phyloP scores from a whole-genome alignment of 805 yeast species.

The Nematodospora valgi region DNA sequence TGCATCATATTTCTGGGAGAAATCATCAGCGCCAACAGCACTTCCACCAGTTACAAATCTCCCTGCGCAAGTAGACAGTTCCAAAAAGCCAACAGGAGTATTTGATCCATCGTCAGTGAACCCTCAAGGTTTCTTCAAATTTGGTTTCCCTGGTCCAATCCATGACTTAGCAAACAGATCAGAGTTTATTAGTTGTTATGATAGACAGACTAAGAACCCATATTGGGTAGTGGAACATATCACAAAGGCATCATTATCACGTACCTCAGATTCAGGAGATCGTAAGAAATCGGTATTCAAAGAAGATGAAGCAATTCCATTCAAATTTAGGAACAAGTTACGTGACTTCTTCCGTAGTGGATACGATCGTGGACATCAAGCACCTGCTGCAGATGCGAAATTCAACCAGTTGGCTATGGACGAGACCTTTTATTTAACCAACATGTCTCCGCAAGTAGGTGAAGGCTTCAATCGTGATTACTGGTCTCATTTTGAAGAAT shows the following conservation, averaged over 20 bases:
- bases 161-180: slow-evolving; percentile 73
- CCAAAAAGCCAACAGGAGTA: slow-evolving; percentile 10
- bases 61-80: slow-evolving; percentile 9
- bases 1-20: slow-evolving; percentile 40
- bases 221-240: slow-evolving; percentile 88
- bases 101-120: slow-evolving; percentile 42
- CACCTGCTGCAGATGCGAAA: slow-evolving; percentile 97
- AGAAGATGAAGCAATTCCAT: slow-evolving; percentile 84
- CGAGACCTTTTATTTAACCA: slow-evolving; percentile 85
- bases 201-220: slow-evolving; percentile 82
- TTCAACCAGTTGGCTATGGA: slow-evolving; percentile 90
- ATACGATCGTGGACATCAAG: slow-evolving; percentile 95
- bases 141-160: slow-evolving; percentile 94
- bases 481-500: slow-evolving; percentile 96
- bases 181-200: slow-evolving; percentile 84
- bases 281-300: slow-evolving; percentile 77
- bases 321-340: slow-evolving; percentile 67
- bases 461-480: slow-evolving; percentile 95
- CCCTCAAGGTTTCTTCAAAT: slow-evolving; percentile 81
- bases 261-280: slow-evolving; percentile 51
- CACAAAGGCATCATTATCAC: slow-evolving; percentile 64
- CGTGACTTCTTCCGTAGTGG: slow-evolving; percentile 93
- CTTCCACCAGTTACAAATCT: slow-evolving; percentile 11
- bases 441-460: slow-evolving; percentile 96
- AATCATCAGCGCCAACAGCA: slow-evolving; percentile 16